Evolutionary conservation across 805 yeast genomes (phyloP).

Genomic region (Teunomyces gatunensis): DNA sequence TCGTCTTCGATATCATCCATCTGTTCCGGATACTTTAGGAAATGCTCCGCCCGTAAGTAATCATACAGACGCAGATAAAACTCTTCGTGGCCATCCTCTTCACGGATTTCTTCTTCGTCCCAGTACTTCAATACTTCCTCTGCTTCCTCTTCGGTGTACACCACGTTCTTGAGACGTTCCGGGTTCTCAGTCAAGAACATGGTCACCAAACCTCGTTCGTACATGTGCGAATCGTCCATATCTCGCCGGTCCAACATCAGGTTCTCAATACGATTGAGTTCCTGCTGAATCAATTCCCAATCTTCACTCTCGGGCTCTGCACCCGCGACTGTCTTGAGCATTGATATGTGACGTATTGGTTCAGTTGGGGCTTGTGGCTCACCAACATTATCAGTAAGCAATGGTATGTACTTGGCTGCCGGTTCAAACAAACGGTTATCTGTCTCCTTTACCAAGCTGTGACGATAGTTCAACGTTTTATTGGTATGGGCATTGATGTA

Average conservation of each 20-base stretch:
- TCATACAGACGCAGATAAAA: not conserved
- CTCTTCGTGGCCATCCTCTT: not conserved
- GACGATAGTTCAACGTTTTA: not conserved
- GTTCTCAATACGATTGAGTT: slow-evolving; percentile 4
- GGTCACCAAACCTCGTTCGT: slow-evolving; percentile 13
- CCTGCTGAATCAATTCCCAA: not conserved
- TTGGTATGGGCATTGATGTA: slow-evolving; percentile 5
- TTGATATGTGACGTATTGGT: slow-evolving; percentile 1
- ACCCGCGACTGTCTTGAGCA: not conserved
- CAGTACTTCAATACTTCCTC: slow-evolving; percentile 10
- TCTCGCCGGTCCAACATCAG: slow-evolving; percentile 9
- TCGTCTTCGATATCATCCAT: not conserved
- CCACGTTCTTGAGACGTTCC: not conserved
- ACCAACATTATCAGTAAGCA: not conserved
- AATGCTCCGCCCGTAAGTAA: not conserved
- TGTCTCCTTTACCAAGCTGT: not conserved
- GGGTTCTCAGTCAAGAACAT: slow-evolving; percentile 5
- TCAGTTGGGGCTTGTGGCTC: not conserved
- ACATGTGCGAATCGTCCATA: slow-evolving; percentile 8
- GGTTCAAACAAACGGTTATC: not conserved
- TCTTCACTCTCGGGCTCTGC: not conserved
- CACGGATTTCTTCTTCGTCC: slow-evolving; percentile 2
- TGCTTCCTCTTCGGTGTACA: slow-evolving; percentile 10
- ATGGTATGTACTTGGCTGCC: not conserved
- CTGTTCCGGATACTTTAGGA: not conserved